A percentile compares a stretch with the other conserved stretches of the same genome.
Evolutionary conservation across 345 rosid genomes (phyloP).

Genomic region (Psidium guajava): DNA sequence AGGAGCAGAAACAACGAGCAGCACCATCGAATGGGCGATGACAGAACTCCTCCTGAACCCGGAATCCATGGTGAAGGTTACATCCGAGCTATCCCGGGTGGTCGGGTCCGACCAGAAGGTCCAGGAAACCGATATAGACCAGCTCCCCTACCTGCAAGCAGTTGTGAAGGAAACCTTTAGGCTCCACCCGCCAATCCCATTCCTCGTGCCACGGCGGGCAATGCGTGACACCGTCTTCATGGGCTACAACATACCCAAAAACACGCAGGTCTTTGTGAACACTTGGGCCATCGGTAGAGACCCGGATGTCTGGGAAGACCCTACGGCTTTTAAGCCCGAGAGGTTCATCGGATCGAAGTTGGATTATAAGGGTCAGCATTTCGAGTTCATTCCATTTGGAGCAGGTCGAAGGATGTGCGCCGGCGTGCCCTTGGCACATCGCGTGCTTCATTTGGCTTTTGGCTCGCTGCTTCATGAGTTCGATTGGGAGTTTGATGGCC

Average conservation of each 20-base stretch:
- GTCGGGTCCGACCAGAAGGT: constrained; percentile 28
- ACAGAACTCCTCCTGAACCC: constrained; percentile 48
- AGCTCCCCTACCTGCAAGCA: constrained; percentile 43
- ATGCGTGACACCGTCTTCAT: constrained; percentile 28
- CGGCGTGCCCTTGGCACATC: constrained; percentile 25
- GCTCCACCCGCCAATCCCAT: constrained; percentile 48
- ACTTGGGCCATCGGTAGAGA: constrained; percentile 64
- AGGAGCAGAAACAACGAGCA: constrained; percentile 50
- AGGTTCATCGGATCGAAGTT: constrained; percentile 24
- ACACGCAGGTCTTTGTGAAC: constrained; percentile 40
- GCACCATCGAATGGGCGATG: constrained; percentile 62
- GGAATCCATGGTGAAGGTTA: constrained; percentile 25
- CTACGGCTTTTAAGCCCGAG: constrained; percentile 22
- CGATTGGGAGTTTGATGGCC: constrained; percentile 22
- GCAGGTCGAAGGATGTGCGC: constrained; percentile 40
- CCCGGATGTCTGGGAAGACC: constrained; percentile 34
- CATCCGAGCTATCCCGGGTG: constrained; percentile 32
- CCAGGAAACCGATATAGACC: constrained; percentile 38
- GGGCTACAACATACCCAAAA: constrained; percentile 39
- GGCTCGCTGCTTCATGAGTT: constrained; percentile 35
- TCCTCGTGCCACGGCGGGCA: constrained; percentile 44
- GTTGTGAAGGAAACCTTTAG: constrained; percentile 34
- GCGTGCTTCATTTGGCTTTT: constrained; percentile 12
- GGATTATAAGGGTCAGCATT: constrained; percentile 32
- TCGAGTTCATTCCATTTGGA: constrained; percentile 35